Base-by-base conservation (phyloP, 441 rosid species). In the Bocquillonia castaneifolia region DNA sequence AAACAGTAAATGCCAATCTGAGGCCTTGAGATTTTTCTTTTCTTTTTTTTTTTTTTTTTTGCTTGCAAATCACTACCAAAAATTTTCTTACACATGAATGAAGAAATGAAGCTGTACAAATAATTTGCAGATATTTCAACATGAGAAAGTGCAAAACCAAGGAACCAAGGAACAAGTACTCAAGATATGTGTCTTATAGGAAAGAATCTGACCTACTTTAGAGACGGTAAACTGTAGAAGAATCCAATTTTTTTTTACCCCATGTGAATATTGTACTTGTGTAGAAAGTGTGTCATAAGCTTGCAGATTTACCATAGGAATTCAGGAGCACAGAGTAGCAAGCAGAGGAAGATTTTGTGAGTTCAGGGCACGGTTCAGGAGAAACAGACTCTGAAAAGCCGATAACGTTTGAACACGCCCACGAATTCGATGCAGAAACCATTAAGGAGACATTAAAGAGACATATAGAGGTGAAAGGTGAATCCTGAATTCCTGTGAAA, bases 31-130 rank as follows among this genome's bases (percentile, higher is more conserved):
- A 47, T 44, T 64, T 44, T 50, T 26, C 22, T 20, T 14, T 20
- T 59, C 17, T 29, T 60, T 40, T 62, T 68, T n/a, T n/a, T n/a
- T n/a, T n/a, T n/a, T n/a, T n/a, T n/a, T n/a, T n/a, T n/a, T n/a
- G n/a, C 56, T 53, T 54, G 67, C 71, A 67, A 72, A 77, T 64
- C 76, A 69, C 86, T 80, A 82, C 83, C 90, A 89, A 91, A 86
- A 79, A 55, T 85, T 79, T 85, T 76, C 85, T 84, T 86, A 81
- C 88, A 89, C 80, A 82, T 86, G 95, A 88, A 91, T 89, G 83
- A 89, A 88, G 89, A 85, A 80, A 84, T 83, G 86, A 81, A 75
- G 80, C 96, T 92, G 91, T 92, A 92, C 98, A 89, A 77, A 74
- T 73, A 79, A 75, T 79, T 72, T 74, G 82, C 71, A 73, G 72